Percentiles rank a stretch among this genome's conserved stretches.
These are phyloP conservation scores for Candida ortonii DNA, from an alignment of 805 yeast genomes.

Conservation along the genomic window DNA sequence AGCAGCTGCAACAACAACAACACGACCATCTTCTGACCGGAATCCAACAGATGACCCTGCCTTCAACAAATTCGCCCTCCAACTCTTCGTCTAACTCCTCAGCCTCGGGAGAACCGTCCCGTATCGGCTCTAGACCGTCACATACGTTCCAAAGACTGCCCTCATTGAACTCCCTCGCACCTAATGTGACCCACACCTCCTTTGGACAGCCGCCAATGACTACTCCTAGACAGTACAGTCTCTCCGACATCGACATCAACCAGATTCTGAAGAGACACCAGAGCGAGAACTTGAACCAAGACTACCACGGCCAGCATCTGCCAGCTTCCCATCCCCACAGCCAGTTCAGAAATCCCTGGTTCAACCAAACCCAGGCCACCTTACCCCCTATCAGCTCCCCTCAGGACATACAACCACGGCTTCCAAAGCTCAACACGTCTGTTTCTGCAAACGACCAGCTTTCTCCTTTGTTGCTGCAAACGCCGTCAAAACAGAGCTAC, in stretches of 20 bases:
- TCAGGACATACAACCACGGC: constrained; percentile 12
- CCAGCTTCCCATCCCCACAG: constrained; percentile 3
- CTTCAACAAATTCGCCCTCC: constrained; percentile 11
- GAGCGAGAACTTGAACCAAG: constrained; percentile 15
- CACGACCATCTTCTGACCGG: constrained; percentile 17
- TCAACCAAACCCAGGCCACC: constrained; percentile 8
- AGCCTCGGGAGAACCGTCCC: constrained; percentile 8
- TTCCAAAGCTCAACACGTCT: constrained; percentile 16
- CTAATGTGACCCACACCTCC: constrained; percentile 6
- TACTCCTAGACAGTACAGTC: constrained; percentile 18
- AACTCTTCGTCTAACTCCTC: constrained; percentile 8
- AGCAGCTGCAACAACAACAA: constrained; percentile 9
- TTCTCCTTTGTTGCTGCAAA: constrained; percentile 15
- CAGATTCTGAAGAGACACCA: constrained; percentile 20
- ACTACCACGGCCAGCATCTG: constrained; percentile 4
- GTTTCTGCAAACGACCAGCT: constrained; percentile 11
- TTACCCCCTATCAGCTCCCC: constrained; percentile 2
- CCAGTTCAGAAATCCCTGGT: constrained; percentile 25
- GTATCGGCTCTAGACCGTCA: constrained; percentile 17
- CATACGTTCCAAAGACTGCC: constrained; percentile 23
- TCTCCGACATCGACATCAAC: constrained; percentile 15
- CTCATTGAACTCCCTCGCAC: constrained; percentile 19
- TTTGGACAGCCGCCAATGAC: constrained; percentile 8
- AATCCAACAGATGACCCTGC: constrained; percentile 23
- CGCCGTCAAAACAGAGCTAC: constrained; percentile 17